Evolutionary conservation across 352 stramenopile genomes (phyloP).

Genomic region (Pythium utonaiense): DNA sequence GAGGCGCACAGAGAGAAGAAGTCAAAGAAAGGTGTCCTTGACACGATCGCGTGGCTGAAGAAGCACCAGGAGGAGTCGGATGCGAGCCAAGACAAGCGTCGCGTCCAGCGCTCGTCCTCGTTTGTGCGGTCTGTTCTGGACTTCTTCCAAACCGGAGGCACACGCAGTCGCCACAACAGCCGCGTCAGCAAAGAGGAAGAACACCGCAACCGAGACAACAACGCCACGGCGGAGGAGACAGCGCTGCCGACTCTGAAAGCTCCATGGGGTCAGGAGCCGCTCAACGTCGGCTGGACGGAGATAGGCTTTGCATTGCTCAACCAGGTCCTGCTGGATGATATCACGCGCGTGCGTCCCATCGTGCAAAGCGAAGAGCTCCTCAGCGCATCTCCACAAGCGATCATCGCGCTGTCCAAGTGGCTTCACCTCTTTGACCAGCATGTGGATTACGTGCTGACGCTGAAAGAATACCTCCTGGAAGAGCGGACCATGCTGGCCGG

Average conservation of each 20-base stretch:
- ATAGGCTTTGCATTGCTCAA: constrained; percentile 54
- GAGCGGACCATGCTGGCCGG: constrained; percentile 51
- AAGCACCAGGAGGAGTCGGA: constrained; percentile 42
- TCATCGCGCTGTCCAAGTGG: constrained; percentile 59
- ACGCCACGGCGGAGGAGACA: constrained; percentile 6
- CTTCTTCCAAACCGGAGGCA: constrained; percentile 37
- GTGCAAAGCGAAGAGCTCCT: constrained; percentile 47
- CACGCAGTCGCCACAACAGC: constrained; percentile 14
- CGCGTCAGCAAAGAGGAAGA: neutral
- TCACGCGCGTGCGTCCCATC: constrained; percentile 42
- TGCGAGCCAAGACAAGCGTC: constrained; percentile 30
- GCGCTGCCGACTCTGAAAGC: constrained; percentile 27
- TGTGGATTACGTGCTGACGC: constrained; percentile 44
- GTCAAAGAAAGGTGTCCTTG: constrained; percentile 40
- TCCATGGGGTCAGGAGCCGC: constrained; percentile 44
- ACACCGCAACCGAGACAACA: constrained; percentile 13
- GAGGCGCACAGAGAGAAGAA: constrained; percentile 18
- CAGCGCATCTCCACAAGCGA: constrained; percentile 44
- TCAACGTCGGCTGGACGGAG: constrained; percentile 45
- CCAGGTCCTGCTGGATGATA: constrained; percentile 56
- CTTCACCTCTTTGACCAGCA: constrained; percentile 60
- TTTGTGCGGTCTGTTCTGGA: constrained; percentile 61
- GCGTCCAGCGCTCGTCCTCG: constrained; percentile 42
- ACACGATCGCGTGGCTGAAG: constrained; percentile 74
- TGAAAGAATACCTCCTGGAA: constrained; percentile 70